Percentiles rank a stretch among this genome's conserved stretches.
These are phyloP conservation scores for Hirsutella thompsonii DNA, from an alignment of 2,329 filamentous ascomycete species.

Conservation along the genomic window DNA sequence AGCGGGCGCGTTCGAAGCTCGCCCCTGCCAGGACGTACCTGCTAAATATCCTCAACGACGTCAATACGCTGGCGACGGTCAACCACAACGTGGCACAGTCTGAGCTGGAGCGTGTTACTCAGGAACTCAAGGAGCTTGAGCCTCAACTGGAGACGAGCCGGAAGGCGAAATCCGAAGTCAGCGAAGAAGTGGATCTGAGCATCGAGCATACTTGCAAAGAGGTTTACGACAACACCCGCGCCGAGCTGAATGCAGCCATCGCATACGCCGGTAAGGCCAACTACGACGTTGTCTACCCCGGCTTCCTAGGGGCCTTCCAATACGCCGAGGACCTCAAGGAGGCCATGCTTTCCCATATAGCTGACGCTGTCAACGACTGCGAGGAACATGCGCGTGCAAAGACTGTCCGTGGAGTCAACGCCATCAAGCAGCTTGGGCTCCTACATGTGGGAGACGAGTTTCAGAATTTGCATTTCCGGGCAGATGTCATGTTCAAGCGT, in stretches of 20 bases:
- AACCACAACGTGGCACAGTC: conserved; percentile 78
- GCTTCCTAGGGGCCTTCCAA: conserved; percentile 71
- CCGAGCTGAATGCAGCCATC: conserved; percentile 64
- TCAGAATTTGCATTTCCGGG: conserved; percentile 72
- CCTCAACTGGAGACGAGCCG: conserved; percentile 75
- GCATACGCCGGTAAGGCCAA: conserved; percentile 61
- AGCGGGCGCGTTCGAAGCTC: conserved; percentile 87
- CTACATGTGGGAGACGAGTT: conserved; percentile 82
- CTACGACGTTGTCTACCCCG: conserved; percentile 76
- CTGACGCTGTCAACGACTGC: conserved; percentile 62
- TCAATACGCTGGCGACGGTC: conserved; percentile 69
- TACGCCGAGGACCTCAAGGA: conserved; percentile 89
- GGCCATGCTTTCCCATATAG: conserved; percentile 82
- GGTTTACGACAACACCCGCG: conserved; percentile 73
- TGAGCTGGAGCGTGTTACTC: conserved; percentile 71
- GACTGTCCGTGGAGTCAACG: conserved; percentile 69
- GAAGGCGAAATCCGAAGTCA: conserved; percentile 66
- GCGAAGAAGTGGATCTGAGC: conserved; percentile 65
- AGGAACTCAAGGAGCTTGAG: conserved; percentile 70
- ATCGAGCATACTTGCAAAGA: conserved; percentile 79
- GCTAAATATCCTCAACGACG: conserved; percentile 80
- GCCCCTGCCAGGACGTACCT: conserved; percentile 93
- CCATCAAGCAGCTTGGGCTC: conserved; percentile 79
- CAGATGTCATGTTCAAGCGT: conserved; percentile 88
- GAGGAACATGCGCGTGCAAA: conserved; percentile 75